Conservation (phyloP, 1,284 basidiomycete species). For the Boletus smithii region DNA sequence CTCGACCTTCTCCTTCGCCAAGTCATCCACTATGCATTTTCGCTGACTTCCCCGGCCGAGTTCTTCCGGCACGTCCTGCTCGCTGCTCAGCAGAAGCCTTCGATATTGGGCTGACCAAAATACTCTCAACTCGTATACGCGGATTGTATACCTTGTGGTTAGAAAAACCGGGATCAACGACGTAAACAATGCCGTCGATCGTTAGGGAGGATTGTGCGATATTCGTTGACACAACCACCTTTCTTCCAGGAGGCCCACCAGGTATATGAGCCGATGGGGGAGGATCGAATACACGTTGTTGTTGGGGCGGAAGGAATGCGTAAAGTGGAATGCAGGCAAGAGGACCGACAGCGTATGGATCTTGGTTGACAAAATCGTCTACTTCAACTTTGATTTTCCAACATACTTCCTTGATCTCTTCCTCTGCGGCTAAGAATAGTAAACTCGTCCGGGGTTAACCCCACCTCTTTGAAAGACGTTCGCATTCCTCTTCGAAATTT, state of each 20-base stretch:
- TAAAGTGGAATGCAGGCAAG: conserved; percentile 90
- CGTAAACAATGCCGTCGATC: conserved; percentile 98
- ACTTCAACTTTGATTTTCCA: conserved; percentile 89
- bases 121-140: conserved; percentile 91
- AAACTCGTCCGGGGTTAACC: too few species aligned
- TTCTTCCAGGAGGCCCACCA: conserved; percentile 82
- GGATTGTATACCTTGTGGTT: conserved; percentile 99
- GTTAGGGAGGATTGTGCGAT: conserved; percentile 98
- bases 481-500: too few species aligned
- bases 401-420: conserved; percentile 98
- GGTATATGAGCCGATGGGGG: conserved; percentile 63
- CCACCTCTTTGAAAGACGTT: too few species aligned
- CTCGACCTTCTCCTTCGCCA: too few species aligned
- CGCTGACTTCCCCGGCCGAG: conserved; percentile 95
- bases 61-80: conserved; percentile 94
- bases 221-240: conserved; percentile 95
- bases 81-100: conserved; percentile 96
- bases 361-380: conserved; percentile 71
- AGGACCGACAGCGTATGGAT: conserved; percentile 77
- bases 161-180: conserved; percentile 96
- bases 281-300: conserved; percentile 93
- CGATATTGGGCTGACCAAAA: conserved; percentile 93
- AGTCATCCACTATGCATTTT: too few species aligned
- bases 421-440: conserved; percentile 95
- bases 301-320: conserved; percentile 91